Base-by-base conservation (phyloP, 2,329 filamentous ascomycete genomes). In the Remersonia thermophila region DNA sequence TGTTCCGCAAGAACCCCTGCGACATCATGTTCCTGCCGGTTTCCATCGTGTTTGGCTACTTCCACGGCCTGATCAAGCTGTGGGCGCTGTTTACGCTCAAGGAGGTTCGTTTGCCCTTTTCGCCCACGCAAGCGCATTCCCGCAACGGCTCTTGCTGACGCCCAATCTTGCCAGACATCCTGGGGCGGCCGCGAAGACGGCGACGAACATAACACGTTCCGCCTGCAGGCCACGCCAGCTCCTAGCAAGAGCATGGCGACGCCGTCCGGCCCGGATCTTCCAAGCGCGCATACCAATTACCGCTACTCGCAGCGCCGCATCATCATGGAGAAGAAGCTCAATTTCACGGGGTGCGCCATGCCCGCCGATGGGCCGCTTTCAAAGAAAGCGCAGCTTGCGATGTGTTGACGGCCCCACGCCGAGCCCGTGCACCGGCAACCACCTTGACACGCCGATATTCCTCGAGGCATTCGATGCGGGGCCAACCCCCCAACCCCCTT, bases 161-260 rank as follows among this genome's bases (percentile, higher is more conserved):
- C n/a, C 33, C 13, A 13, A 25, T 3, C 20, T 6, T 23, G 20
- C 10, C 55, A 95, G 87, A 95, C 87, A 30, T 89, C 86, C 35
- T 95, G 87, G 87, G 87, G 87, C 54, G 94, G 85, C 61, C 80
- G 87, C 59, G 83, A 85, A 51, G 87, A 91, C 51, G 87, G 85
- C 54, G 87, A 95, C 59, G 72, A 80, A 48, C 82, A 93, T 59
- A 81, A 93, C 58, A 47, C 41, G 4, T 52, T 51, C 42, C 47
- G 50, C 26, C 41, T 52, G 32, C 48, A 52, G 31, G 46, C 49
- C 37, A 47, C 47, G 41, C 50, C 47, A 16, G 41, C 42, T 31
- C 53, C 50, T 33, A 58, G 54, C 44, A 51, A 59, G 35, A 59
- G 52, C 41, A 51, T 60, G 44, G 46, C 51, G 16, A 59, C 55